Evolutionary conservation across 106 monocot genomes (phyloP), one percentile per base, ranked within the genome.

Genomic region (Alisma plantagoaquatica): DNA sequence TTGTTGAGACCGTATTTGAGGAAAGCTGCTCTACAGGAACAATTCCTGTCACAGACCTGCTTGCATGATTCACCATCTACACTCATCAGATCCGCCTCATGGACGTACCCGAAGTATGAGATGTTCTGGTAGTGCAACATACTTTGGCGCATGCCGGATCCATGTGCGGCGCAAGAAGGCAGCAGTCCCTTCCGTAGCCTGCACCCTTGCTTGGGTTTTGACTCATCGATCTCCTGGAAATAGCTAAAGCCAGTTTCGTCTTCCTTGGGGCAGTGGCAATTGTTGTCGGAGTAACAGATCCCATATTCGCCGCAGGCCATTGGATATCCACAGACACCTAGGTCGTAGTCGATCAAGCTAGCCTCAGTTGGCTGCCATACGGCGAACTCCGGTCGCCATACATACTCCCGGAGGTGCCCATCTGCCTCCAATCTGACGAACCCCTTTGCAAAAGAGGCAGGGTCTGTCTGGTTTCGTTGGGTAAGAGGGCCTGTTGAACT

Each of bases 11-110:
- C 27, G 23, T 51, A 51, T 28, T 0, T 51, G 2, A 51, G 6
- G 24, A 51, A 51, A 2, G 24, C 50, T 27, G 24, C 50, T 51
- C 25, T 51, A 27, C 51, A 51, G 29, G 51, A 51, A 28, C 27
- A 51, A 27, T 51, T 51, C 22, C n/a, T 27, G 24, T 11, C 25
- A n/a, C 51, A 51, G 4, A 12, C 51, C 3, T 51, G 12, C 2
- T 51, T 51, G 24, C 27, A 51, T 2, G 14, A 27, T n/a, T 27
- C 25, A 2, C 15, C 3, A 27, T 21, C 10, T 9, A 26, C 29
- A 24, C 23, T 26, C n/a, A 0, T 15, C 12, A 23, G 27, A 26
- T 51, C 11, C 10, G 0, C 3, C n/a, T 15, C 24, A 9, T 23
- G 6, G 1, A 3, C 12, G n/a, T 10, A 51, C 4, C 27, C 51